Evolutionary conservation across 345 rosid species (phyloP), one percentile per base, ranked within the genome.

Genomic region (Gossypium longicalyx): DNA sequence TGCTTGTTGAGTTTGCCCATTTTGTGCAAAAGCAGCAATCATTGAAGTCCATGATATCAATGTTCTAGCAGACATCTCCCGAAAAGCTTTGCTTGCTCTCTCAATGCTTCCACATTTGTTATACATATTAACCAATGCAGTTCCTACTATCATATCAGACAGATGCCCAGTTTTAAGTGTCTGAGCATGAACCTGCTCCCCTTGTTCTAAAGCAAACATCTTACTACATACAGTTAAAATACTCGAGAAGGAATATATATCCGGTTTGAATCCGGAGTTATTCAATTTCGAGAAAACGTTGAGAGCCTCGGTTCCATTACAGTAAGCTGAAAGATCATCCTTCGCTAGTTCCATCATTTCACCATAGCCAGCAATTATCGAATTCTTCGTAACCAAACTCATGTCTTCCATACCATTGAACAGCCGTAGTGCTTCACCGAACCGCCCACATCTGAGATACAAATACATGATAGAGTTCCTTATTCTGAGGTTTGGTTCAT

Each of bases 41-140:
- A 89, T 89, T 10, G 86, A 76, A 66, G 89, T 89, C 90, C 91
- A 86, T 15, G 86, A 82, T 65, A 87, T 83, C 82, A 89, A 64
- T 13, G 87, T 87, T 76, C 86, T 86, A 2, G 74, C 63, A 44
- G 88, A 63, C 87, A 89, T 87, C 79, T 82, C 89, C 56, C 78
- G 12, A 62, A 87, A 87, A 60, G 85, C 86, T 82, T 64, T 86
- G 70, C 79, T 77, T 19, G 91, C 90, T 69, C 53, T 75, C 62
- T 76, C 80, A 74, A 83, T 78, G 77, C 80, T 83, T 70, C 91
- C 93, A 69, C 91, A 86, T 76, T 87, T 87, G 25, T 68, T 78
- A 67, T 89, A 89, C 90, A 89, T 86, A 74, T 78, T 84, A 52
- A 87, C 81, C 4, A 89, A 73, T 54, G 91, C 86, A 62, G 86